A percentile compares a stretch with the other conserved stretches of the same genome.
These are phyloP conservation scores for Aspergillus sp. DNA, from an alignment of 2,329 filamentous ascomycete genomes.

Conservation along the genomic window DNA sequence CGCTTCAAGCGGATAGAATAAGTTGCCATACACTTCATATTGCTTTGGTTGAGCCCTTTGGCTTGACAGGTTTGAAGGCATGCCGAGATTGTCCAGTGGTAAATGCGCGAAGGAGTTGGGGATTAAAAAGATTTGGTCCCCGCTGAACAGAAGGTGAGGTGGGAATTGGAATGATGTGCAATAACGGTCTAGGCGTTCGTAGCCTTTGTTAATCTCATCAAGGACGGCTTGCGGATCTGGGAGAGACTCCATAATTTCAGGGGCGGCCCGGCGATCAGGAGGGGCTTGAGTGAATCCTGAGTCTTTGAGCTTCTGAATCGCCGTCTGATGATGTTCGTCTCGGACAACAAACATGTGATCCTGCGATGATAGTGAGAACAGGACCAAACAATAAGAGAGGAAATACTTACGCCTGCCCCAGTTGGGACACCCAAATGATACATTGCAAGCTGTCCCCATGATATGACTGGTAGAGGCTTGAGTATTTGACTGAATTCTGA, in stretches of 20 bases:
- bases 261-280: conserved; percentile 4
- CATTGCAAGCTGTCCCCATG: neutral
- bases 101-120: conserved; percentile 7
- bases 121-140: conserved; percentile 3
- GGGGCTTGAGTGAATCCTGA: conserved; percentile 5
- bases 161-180: conserved; percentile 6
- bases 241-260: conserved; percentile 6
- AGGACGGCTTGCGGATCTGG: conserved; percentile 4
- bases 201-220: neutral
- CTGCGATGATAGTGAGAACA: neutral
- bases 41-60: neutral
- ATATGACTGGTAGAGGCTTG: neutral
- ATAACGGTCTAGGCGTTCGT: conserved; percentile 4
- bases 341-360: conserved; percentile 6
- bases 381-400: neutral
- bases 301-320: conserved; percentile 2
- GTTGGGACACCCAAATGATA: neutral
- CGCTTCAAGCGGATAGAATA: conserved; percentile 6
- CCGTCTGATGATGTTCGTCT: conserved; percentile 5
- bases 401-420: neutral
- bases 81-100: conserved; percentile 1
- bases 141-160: conserved; percentile 1
- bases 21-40: conserved; percentile 7
- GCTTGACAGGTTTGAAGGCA: conserved; percentile 1
- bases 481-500: neutral